phyloP scores from a whole-genome alignment of 768 basidiomycete genomes.

The Solioccasus polychromus region DNA sequence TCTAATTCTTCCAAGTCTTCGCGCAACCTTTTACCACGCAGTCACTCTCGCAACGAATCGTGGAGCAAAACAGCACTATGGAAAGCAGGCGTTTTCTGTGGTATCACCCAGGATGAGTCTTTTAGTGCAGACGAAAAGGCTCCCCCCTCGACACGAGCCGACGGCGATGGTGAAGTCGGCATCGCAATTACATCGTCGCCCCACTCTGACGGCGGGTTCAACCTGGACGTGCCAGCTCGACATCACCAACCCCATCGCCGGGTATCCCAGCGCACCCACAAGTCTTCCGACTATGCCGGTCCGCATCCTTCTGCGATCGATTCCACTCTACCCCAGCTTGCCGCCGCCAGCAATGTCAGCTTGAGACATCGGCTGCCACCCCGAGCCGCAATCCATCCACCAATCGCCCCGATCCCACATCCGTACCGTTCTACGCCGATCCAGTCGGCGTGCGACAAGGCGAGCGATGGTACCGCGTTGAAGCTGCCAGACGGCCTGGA shows the following conservation, averaged over 20 bases:
- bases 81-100: conserved; percentile 33
- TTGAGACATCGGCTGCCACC: conserved; percentile 38
- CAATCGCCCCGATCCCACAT: conserved; percentile 28
- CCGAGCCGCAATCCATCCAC: conserved; percentile 20
- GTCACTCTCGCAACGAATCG: conserved; percentile 38
- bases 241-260: neutral
- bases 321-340: conserved; percentile 12
- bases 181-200: conserved; percentile 44
- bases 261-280: conserved; percentile 18
- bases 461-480: neutral
- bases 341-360: conserved; percentile 28
- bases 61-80: conserved; percentile 37
- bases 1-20: conserved; percentile 33
- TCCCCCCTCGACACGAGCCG: conserved; percentile 21
- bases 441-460: neutral
- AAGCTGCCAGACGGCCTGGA: neutral
- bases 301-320: conserved; percentile 38
- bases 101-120: conserved; percentile 24
- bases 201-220: conserved; percentile 18
- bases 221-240: conserved; percentile 12
- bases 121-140: conserved; percentile 17
- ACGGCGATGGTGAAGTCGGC: conserved; percentile 34
- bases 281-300: conserved; percentile 37
- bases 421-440: conserved; percentile 18
- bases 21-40: conserved; percentile 15